A percentile compares a stretch with the other conserved stretches of the same genome.
phyloP scores from a whole-genome alignment of 2,329 filamentous ascomycete species.

The Bipolaris sorokiniana region DNA sequence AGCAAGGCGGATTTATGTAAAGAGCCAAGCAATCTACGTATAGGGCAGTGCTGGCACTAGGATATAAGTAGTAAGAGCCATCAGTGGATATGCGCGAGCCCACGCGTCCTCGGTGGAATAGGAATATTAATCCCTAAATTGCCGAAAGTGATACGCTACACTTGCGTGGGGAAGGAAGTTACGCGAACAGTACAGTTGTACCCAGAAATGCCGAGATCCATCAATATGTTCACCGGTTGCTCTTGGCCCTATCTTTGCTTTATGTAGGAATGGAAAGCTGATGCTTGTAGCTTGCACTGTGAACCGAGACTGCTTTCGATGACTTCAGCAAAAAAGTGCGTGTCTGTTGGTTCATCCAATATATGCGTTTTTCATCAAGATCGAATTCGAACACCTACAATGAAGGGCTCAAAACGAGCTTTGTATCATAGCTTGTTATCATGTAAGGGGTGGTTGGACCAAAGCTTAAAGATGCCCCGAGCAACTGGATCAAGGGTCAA shows the following conservation, averaged over 20 bases:
- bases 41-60: not conserved
- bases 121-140: not conserved
- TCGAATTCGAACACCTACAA: constrained; percentile 6
- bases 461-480: not conserved
- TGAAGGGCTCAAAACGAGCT: constrained; percentile 2
- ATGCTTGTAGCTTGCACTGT: not conserved
- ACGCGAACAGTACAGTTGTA: not conserved
- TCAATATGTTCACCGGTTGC: not conserved
- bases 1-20: constrained; percentile 5
- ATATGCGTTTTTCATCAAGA: not conserved
- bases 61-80: not conserved
- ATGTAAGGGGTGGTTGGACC: not conserved
- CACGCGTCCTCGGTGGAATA: not conserved
- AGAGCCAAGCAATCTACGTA: not conserved
- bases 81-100: not conserved
- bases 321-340: constrained; percentile 9
- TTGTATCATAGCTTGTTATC: constrained; percentile 6
- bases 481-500: not conserved
- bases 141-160: not conserved
- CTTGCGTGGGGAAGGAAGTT: not conserved
- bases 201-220: not conserved
- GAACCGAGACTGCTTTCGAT: constrained; percentile 3
- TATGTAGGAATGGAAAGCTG: not conserved
- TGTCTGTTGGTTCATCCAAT: constrained; percentile 6
- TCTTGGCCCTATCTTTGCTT: not conserved